Percentiles rank a stretch among this genome's conserved stretches.
Conservation (phyloP, 2,329 filamentous ascomycete genomes). For the Fusarium avenaceum region DNA sequence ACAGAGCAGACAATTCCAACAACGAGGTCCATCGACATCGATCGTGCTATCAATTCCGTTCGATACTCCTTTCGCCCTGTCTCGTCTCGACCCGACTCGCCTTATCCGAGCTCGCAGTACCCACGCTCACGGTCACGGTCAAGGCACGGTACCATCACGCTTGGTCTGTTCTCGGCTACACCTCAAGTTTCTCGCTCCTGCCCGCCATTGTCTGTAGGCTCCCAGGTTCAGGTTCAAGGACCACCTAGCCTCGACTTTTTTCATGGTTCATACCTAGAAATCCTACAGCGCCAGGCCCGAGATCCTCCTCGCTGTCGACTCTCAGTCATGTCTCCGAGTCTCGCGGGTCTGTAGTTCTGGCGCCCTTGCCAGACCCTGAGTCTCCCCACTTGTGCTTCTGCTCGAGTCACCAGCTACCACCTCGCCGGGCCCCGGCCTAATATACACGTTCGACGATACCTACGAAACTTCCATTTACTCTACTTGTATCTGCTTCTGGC, state of each 20-base stretch:
- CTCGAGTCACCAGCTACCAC: slow-evolving; percentile 34
- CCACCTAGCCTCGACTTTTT: slow-evolving; percentile 13
- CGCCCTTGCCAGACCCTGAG: slow-evolving; percentile 60
- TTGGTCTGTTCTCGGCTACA: slow-evolving; percentile 36
- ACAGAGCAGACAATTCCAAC: slow-evolving; percentile 7
- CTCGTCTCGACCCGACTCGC: slow-evolving; percentile 6
- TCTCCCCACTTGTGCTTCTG: slow-evolving; percentile 47
- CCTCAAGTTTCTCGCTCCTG: slow-evolving; percentile 17
- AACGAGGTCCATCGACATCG: slow-evolving; percentile 20
- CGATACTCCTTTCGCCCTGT: slow-evolving; percentile 3
- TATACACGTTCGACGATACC: slow-evolving; percentile 32
- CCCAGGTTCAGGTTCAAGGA: slow-evolving; percentile 22
- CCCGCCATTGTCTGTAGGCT: slow-evolving; percentile 16
- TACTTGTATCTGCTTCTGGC: slow-evolving; percentile 15
- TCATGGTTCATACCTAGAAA: slow-evolving; percentile 21
- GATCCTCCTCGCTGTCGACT: slow-evolving; percentile 48
- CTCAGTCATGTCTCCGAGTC: slow-evolving; percentile 63
- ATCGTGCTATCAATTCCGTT: slow-evolving; percentile 21
- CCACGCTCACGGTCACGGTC: slow-evolving; percentile 34
- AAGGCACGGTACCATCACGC: slow-evolving; percentile 30
- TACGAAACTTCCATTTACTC: slow-evolving; percentile 35
- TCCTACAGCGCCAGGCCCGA: slow-evolving; percentile 46
- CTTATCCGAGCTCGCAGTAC: slow-evolving; percentile 27
- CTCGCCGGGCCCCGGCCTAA: slow-evolving; percentile 33
- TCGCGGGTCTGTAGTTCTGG: slow-evolving; percentile 63